These are phyloP conservation scores for Rhizopus arrhizus DNA, from an alignment of 371 early-diverging fungal genomes.

Conservation along the genomic window DNA sequence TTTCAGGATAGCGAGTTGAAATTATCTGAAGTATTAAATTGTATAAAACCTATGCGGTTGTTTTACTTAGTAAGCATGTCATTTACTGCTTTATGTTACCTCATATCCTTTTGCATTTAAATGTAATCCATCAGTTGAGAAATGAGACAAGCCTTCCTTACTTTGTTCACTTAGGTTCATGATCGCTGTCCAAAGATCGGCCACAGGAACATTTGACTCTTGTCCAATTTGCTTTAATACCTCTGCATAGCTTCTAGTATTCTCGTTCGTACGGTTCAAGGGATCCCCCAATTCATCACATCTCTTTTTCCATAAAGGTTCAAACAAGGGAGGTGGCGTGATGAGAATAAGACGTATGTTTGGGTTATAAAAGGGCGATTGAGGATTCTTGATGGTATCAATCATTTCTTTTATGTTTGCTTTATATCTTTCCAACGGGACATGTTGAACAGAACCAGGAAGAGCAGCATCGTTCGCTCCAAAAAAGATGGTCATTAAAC, in stretches of 20 bases:
- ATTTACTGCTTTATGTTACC: constrained; percentile 25
- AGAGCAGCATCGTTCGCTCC: constrained; percentile 86
- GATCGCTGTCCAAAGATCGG: constrained; percentile 65
- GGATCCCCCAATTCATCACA: constrained; percentile 40
- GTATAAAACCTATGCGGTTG: constrained; percentile 25
- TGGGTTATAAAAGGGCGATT: constrained; percentile 59
- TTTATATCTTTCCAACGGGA: constrained; percentile 64
- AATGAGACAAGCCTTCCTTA: constrained; percentile 31
- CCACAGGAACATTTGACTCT: constrained; percentile 43
- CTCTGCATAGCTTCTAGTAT: constrained; percentile 61
- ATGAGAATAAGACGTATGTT: constrained; percentile 66
- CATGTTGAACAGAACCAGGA: constrained; percentile 59
- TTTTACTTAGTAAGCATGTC: background rate
- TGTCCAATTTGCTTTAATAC: constrained; percentile 54
- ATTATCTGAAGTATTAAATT: constrained; percentile 40
- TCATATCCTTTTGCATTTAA: constrained; percentile 59
- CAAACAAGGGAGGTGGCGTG: constrained; percentile 77
- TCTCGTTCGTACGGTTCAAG: constrained; percentile 51
- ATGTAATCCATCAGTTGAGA: constrained; percentile 72
- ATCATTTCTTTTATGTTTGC: constrained; percentile 64
- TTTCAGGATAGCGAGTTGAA: constrained; percentile 31
- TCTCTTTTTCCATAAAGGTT: constrained; percentile 51
- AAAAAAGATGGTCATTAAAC: constrained; percentile 72
- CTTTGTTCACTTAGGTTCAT: constrained; percentile 32
- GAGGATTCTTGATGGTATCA: constrained; percentile 46